Conservation (phyloP, 2,329 filamentous ascomycete species). For the Epichloe elymi region DNA sequence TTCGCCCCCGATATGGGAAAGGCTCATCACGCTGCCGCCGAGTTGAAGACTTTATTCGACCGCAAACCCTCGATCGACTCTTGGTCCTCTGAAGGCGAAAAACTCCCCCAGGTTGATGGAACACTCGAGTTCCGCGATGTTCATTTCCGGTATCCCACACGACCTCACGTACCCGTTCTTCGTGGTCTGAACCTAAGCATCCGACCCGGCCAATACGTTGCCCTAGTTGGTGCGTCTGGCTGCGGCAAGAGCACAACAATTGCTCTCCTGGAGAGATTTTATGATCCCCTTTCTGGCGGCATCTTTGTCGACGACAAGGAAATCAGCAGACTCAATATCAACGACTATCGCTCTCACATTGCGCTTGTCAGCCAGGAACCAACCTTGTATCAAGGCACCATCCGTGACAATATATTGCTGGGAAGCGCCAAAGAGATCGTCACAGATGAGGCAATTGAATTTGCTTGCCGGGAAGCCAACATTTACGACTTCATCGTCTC, state of each 20-base stretch:
- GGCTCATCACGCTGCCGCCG: slow-evolving; percentile 68
- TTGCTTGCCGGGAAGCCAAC: slow-evolving; percentile 79
- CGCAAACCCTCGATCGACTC: slow-evolving; percentile 69
- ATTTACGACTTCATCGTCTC: slow-evolving; percentile 88
- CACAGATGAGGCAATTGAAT: slow-evolving; percentile 57
- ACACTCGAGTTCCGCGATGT: slow-evolving; percentile 82
- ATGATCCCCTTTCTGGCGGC: slow-evolving; percentile 71
- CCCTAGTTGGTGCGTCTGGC: slow-evolving; percentile 84
- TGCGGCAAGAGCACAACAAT: slow-evolving; percentile 94
- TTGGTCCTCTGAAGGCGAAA: slow-evolving; percentile 59
- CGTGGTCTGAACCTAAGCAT: slow-evolving; percentile 66
- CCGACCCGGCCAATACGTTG: slow-evolving; percentile 69
- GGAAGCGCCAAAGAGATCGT: slow-evolving; percentile 56
- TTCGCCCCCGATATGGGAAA: slow-evolving; percentile 92
- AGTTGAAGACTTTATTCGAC: slow-evolving; percentile 76
- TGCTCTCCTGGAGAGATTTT: slow-evolving; percentile 84
- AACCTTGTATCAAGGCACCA: slow-evolving; percentile 84
- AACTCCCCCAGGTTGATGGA: slow-evolving; percentile 53
- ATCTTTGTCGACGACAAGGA: slow-evolving; percentile 75
- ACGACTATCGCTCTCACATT: slow-evolving; percentile 71
- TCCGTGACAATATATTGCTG: slow-evolving; percentile 80
- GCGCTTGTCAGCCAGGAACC: slow-evolving; percentile 91
- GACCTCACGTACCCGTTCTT: slow-evolving; percentile 83
- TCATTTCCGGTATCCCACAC: slow-evolving; percentile 86
- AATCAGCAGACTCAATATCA: slow-evolving; percentile 68